Percentiles rank a stretch among this genome's conserved stretches.
Conservation (phyloP, 805 yeast genomes). For the Torulaspora microellipsoides region DNA sequence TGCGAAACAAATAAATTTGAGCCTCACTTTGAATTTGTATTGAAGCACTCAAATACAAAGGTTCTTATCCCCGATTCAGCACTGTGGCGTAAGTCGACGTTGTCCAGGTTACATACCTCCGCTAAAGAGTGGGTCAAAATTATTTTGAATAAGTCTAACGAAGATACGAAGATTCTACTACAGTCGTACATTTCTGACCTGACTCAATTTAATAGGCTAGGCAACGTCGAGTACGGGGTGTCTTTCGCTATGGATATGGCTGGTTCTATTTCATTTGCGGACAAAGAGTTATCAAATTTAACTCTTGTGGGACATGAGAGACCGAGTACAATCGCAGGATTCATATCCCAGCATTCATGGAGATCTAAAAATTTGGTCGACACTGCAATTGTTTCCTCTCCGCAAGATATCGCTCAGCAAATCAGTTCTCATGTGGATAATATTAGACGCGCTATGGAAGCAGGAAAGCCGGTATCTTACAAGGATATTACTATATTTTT, state of each 20-base stretch:
- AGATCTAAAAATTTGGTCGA: constrained; percentile 42
- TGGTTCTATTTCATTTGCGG: constrained; percentile 60
- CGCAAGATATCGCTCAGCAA: constrained; percentile 25
- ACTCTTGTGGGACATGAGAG: constrained; percentile 35
- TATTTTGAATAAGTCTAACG: constrained; percentile 54
- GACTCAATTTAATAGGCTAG: constrained; percentile 36
- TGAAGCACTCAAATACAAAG: constrained; percentile 38
- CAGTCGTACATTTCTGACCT: constrained; percentile 65
- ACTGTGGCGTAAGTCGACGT: constrained; percentile 71
- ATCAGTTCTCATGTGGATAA: constrained; percentile 15
- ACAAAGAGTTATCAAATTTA: constrained; percentile 57
- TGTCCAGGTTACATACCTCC: constrained; percentile 51
- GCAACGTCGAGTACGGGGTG: constrained; percentile 66
- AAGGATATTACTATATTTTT: constrained; percentile 40
- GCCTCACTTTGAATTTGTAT: constrained; percentile 64
- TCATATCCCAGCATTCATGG: constrained; percentile 76
- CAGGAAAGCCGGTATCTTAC: constrained; percentile 23
- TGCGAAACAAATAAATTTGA: constrained; percentile 80
- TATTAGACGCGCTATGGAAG: constrained; percentile 21
- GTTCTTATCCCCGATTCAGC: constrained; percentile 57
- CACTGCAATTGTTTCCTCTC: constrained; percentile 30
- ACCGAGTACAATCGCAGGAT: constrained; percentile 61
- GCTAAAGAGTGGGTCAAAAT: constrained; percentile 65
- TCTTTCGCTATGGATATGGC: constrained; percentile 91
- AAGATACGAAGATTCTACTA: constrained; percentile 73